Base-by-base conservation (phyloP, 495 filamentous ascomycete species). In the Penicillium canariense region DNA sequence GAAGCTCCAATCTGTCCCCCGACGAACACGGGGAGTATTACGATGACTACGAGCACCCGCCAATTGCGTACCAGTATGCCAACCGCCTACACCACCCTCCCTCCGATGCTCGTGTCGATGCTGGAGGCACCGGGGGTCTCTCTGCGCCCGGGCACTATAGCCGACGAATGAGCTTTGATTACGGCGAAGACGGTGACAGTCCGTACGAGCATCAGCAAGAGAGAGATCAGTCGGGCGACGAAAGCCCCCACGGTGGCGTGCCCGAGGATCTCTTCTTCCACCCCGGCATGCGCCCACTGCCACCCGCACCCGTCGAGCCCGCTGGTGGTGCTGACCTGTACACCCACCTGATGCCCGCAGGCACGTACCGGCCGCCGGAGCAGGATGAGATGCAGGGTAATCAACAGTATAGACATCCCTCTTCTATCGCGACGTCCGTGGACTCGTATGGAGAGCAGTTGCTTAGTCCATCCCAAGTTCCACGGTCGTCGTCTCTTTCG, bases 261-360 rank as follows among this genome's bases (percentile, higher is more conserved):
- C 87, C 88, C 50, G 87, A 85, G 15, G 95, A 97, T 58, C 83
- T 97, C 68, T 98, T 97, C 66, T 98, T 90, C 67, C 91, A 96
- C 65, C 94, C 91, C 6, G 87, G 88, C 3, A 83, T 90, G 64
- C 81, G 89, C 30, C 91, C 91, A 8, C 74, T 96, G 35, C 91
- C 91, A 14, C 87, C 90, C n/a, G 82, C 90, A 7, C 90, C 91
- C 10, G 78, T 83, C 20, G 75, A 68, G 54, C 71, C 68, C 18
- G 67, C 57, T 48, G 75, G 80, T 48, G 78, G 66, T 67, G 71
- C 53, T 28, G 72, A 68, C 15, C 60, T 76, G 15, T 69, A 75
- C 11, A 72, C 77, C 17, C 76, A 79, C 54, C 52, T 84, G 52
- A 71, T 83, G 69, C 80, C 82, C 38, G 81, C 81, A 28, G 82